These are phyloP conservation scores for Geotrichum citri-aurantii DNA, from an alignment of 1,139 yeast species.

Conservation along the genomic window DNA sequence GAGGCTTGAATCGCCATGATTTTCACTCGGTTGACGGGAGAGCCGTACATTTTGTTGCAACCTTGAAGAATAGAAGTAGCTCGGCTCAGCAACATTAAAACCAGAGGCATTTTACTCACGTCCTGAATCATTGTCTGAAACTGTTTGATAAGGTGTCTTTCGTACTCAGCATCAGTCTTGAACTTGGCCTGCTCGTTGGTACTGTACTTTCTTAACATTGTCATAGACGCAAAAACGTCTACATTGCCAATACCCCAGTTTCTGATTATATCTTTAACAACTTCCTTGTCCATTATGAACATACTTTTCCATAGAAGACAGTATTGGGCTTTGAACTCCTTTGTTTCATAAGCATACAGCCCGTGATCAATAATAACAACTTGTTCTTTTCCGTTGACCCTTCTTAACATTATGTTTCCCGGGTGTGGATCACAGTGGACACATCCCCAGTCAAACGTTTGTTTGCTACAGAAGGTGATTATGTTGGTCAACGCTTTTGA, in stretches of 20 bases:
- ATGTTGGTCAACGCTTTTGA: conserved; percentile 47
- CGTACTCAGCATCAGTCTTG: conserved; percentile 32
- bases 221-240: conserved; percentile 57
- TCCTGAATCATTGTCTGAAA: conserved; percentile 52
- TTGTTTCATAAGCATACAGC: conserved; percentile 51
- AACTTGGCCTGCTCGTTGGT: neutral
- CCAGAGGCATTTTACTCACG: conserved; percentile 60
- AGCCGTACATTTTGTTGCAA: conserved; percentile 57
- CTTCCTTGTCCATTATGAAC: conserved; percentile 47
- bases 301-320: conserved; percentile 58
- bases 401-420: conserved; percentile 60
- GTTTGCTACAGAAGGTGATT: conserved; percentile 54
- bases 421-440: conserved; percentile 85
- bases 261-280: conserved; percentile 46
- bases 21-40: conserved; percentile 68
- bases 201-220: conserved; percentile 47
- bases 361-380: conserved; percentile 74
- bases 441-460: conserved; percentile 68
- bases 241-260: conserved; percentile 71
- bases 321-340: conserved; percentile 51
- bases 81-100: conserved; percentile 58
- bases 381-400: conserved; percentile 43
- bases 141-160: conserved; percentile 37
- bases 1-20: conserved; percentile 54
- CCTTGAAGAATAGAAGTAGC: conserved; percentile 72